Base-by-base conservation (phyloP, 345 rosid species). In the Gossypium herbaceum region DNA sequence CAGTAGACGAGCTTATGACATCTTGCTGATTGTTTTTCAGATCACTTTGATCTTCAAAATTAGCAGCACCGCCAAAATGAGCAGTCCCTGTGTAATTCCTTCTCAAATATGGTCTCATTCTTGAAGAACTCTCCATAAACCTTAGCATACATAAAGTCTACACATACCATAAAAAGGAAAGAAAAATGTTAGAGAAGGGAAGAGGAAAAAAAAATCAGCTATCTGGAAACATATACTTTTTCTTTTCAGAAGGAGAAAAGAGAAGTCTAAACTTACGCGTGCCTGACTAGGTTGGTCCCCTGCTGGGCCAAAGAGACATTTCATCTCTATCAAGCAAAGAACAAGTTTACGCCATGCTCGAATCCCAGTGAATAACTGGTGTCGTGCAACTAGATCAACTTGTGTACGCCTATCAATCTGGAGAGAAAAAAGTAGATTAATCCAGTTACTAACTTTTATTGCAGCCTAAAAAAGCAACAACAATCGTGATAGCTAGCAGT, bases 71-170 rank as follows among this genome's bases (percentile, higher is more conserved):
- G 79, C 91, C 98, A 27, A 74, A 87, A 88, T 95, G 98, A 87
- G 92, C 88, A 73, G 88, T 89, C 69, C 97, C 97, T 61, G 73
- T 65, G 79, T 93, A 93, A 73, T 90, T 82, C 84, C 93, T 90
- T 82, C 92, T 90, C 85, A 95, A 82, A 78, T 87, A 90, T 78
- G 73, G 84, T 82, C 99, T 89, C 99, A 93, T 95, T 88, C 99
- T 90, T 39, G 97, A 91, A 77, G 97, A 91, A 84, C 85, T 93
- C 83, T 95, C 99, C 92, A 88, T 87, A 69, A 88, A 84, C 82
- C 93, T 98, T 74, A 91, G 87, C 94, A 93, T 91, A 97, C 98
- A 95, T 82, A 90, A 95, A 81, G 91, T 77, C 99, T 95, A 82
- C 72, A 82, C 45, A 76, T 75, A 62, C 17, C 44, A 75, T 12